phyloP scores from a whole-genome alignment of 2,329 filamentous ascomycete species.

The Penicillium sp. region DNA sequence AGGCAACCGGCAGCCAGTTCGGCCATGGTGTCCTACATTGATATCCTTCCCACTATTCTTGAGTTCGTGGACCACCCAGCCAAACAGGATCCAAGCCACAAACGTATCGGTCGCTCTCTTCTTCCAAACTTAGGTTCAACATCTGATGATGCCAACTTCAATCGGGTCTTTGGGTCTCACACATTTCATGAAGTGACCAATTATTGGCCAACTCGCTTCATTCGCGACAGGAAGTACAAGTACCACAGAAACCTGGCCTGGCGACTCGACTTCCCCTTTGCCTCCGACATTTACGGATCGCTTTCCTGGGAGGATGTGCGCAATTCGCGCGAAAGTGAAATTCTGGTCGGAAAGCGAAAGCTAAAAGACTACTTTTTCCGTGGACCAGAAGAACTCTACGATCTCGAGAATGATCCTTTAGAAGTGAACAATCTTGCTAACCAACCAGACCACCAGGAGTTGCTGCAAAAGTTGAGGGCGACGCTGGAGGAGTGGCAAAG shows the following conservation, averaged over 20 bases:
- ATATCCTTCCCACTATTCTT: conserved; percentile 51
- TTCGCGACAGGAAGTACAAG: conserved; percentile 50
- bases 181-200: conserved; percentile 56
- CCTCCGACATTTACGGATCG: conserved; percentile 50
- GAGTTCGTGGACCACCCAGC: conserved; percentile 39
- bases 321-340: conserved; percentile 30
- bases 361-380: conserved; percentile 50
- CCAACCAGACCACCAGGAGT: conserved; percentile 32
- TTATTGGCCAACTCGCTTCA: conserved; percentile 54
- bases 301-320: conserved; percentile 51
- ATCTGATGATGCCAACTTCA: conserved; percentile 16
- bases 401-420: conserved; percentile 48
- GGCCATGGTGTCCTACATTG: conserved; percentile 51
- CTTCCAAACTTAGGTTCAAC: conserved; percentile 37
- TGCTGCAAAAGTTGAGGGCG: conserved; percentile 37
- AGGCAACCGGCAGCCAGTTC: conserved; percentile 36
- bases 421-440: conserved; percentile 51
- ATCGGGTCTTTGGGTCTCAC: conserved; percentile 53
- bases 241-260: conserved; percentile 56
- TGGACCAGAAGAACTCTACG: conserved; percentile 51
- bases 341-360: conserved; percentile 44
- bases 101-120: conserved; percentile 42
- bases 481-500: conserved; percentile 39
- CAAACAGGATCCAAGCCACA: conserved; percentile 2
- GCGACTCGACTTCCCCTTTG: conserved; percentile 54